phyloP scores from a whole-genome alignment of 768 basidiomycete species.

The Xerocomellus chrysenteron region DNA sequence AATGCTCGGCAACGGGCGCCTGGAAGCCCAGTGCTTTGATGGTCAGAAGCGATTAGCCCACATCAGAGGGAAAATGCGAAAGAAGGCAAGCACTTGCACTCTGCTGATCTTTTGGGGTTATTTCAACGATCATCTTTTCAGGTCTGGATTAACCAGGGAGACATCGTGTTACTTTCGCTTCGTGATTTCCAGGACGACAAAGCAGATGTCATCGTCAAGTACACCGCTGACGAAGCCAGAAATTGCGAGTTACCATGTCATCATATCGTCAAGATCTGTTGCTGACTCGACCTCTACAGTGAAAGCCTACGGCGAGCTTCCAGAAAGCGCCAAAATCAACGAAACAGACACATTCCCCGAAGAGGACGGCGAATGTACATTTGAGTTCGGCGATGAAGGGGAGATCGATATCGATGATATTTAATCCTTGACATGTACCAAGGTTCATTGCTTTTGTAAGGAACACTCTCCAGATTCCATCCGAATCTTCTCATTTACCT shows the following conservation, averaged over 20 bases:
- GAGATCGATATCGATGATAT: slow-evolving; percentile 92
- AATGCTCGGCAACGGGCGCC: slow-evolving; percentile 97
- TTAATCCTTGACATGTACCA: slow-evolving; percentile 38
- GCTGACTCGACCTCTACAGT: slow-evolving; percentile 43
- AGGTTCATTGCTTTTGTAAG: slow-evolving; percentile 16
- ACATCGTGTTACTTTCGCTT: slow-evolving; percentile 90
- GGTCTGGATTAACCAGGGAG: slow-evolving; percentile 99
- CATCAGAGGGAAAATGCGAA: slow-evolving; percentile 98
- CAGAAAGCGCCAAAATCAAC: slow-evolving; percentile 95
- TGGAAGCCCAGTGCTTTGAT: slow-evolving; percentile 97
- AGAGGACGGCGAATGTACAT: slow-evolving; percentile 85
- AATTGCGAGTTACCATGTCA: slow-evolving; percentile 50
- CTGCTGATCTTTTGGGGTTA: background rate
- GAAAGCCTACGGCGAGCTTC: slow-evolving; percentile 97
- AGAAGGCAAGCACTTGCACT: slow-evolving; percentile 67
- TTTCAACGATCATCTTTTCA: slow-evolving; percentile 31
- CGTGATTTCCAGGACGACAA: slow-evolving; percentile 99
- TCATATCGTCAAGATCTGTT: background rate
- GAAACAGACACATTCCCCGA: slow-evolving; percentile 94
- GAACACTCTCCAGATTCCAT: background rate
- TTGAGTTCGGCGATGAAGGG: slow-evolving; percentile 87
- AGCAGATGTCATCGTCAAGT: slow-evolving; percentile 99
- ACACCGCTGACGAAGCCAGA: slow-evolving; percentile 93
- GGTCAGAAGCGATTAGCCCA: slow-evolving; percentile 97
- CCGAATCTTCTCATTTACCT: slow-evolving; percentile 1